Base-by-base conservation (phyloP, 225 moss, liverwort and hornwort species). In the Ulota crispa region DNA sequence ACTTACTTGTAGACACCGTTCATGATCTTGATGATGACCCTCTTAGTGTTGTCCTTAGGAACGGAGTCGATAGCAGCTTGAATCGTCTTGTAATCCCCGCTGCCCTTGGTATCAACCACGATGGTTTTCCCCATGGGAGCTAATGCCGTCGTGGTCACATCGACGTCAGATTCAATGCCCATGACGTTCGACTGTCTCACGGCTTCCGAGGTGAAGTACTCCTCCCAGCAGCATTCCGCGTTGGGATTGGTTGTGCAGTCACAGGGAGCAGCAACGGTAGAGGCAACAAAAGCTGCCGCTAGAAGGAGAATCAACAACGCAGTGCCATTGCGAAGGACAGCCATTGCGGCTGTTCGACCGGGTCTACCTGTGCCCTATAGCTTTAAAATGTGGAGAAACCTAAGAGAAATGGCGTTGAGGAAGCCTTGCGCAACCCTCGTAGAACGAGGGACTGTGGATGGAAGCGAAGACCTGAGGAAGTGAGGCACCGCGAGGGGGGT, bases 1-100 rank as follows among this genome's bases (percentile, higher is more conserved):
- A 32, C 9, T 6, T 76, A 92, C 92, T 86, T 80, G 86, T 92
- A 93, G 0, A 78, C 65, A 1, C 95, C 91, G 15, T 88, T 67
- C 4, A 64, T 85, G 69, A 95, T 83, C 36, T 71, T 45, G 27
- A 95, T 87, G 64, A 77, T 89, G 68, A 92, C 63, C 7, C 88
- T 87, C 11, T 70, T 15, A 7, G 64, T 87, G 70, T 93, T 92
- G 27, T 83, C 67, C 3, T 23, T 11, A 5, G 64, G n/a, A 11
- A 95, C 79, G 59, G 92, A 89, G 42, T 95, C 30, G 26, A 93
- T 70, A 3, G 92, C 93, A 19, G 54, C 77, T 60, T 87, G 85
- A 30, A 93, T 57, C 0, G 84, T 93, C 56, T 31, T 73, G 81
- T 47, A 95, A 24, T 89, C 54, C 0, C 87, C 91, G 2, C 53